Evolutionary conservation across 176 grass and related monocot species (phyloP).

Genomic region (Carex parvula): DNA sequence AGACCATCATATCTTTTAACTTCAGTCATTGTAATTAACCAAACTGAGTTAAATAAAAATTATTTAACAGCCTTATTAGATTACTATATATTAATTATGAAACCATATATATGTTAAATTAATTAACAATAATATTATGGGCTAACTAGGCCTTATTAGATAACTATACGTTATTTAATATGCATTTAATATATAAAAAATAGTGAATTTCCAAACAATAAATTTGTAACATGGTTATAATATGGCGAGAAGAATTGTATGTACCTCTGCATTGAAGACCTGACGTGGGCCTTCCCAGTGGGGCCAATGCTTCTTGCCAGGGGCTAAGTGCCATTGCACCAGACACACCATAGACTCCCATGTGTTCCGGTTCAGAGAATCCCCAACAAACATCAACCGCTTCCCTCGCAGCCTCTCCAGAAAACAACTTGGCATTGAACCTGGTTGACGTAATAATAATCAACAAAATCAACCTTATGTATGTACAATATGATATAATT

Average conservation of each 20-base stretch:
- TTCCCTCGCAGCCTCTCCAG: slow-evolving; percentile 63
- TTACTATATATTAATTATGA: not conserved
- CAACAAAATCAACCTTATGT: not conserved
- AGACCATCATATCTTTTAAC: not conserved
- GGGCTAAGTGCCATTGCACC: slow-evolving; percentile 47
- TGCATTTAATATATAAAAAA: not conserved
- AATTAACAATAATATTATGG: not conserved
- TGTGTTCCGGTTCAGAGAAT: slow-evolving; percentile 87
- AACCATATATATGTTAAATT: not conserved
- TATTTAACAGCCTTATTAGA: not conserved
- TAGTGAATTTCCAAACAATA: not conserved
- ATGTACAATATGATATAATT: not conserved
- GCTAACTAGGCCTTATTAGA: not conserved
- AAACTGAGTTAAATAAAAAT: not conserved
- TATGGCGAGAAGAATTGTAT: not conserved
- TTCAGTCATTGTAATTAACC: not conserved
- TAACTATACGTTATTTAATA: not conserved
- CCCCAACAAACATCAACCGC: slow-evolving; percentile 85
- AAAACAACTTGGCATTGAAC: slow-evolving; percentile 73
- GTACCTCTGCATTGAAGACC: slow-evolving; percentile 72
- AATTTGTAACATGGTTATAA: not conserved
- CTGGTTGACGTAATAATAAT: slow-evolving; percentile 28
- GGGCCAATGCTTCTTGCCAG: slow-evolving; percentile 66
- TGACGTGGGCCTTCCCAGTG: slow-evolving; percentile 60
- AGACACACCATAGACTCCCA: slow-evolving; percentile 99